A percentile compares a stretch with the other conserved stretches of the same genome.
Conservation (phyloP, 306 rosid genomes). For the Macrotyloma uniflorum region DNA sequence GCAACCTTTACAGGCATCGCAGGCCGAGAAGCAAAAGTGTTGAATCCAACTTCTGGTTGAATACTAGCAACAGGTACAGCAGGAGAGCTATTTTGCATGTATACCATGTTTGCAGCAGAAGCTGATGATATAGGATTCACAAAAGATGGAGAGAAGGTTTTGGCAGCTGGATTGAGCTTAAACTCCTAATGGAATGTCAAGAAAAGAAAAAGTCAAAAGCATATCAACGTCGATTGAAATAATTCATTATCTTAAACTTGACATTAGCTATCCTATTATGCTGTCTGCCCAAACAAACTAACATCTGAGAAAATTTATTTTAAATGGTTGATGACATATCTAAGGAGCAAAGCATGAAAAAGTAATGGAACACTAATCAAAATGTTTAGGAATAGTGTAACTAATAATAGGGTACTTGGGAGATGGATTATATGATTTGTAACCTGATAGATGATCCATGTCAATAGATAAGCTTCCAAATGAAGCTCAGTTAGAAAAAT, state of each 20-base stretch:
- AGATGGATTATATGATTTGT: not conserved
- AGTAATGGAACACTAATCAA: slow-evolving; percentile 9
- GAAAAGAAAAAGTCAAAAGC: slow-evolving; percentile 23
- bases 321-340: slow-evolving; percentile 13
- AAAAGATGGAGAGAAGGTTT: slow-evolving; percentile 76
- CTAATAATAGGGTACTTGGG: not conserved
- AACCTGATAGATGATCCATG: slow-evolving; percentile 8
- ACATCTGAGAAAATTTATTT: slow-evolving; percentile 28
- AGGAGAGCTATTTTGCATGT: slow-evolving; percentile 65
- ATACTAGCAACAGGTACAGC: slow-evolving; percentile 51
- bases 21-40: slow-evolving; percentile 55
- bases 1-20: slow-evolving; percentile 66
- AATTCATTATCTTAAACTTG: slow-evolving; percentile 21
- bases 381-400: slow-evolving; percentile 27
- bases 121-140: slow-evolving; percentile 46
- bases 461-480: not conserved
- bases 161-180: slow-evolving; percentile 93
- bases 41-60: slow-evolving; percentile 66
- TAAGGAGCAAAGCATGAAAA: slow-evolving; percentile 3
- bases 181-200: slow-evolving; percentile 62
- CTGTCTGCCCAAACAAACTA: slow-evolving; percentile 26
- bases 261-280: slow-evolving; percentile 18
- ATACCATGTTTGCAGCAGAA: slow-evolving; percentile 61
- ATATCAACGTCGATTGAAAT: not conserved
- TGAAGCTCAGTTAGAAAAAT: not conserved